A percentile compares a stretch with the other conserved stretches of the same genome.
Conservation (phyloP, 495 filamentous ascomycete species). For the Podospora conica region DNA sequence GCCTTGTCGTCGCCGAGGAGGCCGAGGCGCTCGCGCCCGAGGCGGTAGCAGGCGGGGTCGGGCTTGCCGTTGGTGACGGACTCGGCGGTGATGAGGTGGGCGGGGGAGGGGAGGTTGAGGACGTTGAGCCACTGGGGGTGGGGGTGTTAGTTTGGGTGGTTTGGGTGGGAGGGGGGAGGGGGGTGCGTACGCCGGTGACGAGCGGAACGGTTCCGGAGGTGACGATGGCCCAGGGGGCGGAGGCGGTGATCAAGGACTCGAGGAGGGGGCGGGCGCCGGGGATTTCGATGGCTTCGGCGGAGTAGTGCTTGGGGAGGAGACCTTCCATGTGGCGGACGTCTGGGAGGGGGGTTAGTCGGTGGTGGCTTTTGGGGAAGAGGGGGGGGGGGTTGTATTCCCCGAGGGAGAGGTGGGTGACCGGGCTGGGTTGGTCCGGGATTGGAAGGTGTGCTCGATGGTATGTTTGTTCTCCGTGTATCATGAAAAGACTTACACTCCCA, state of each 20-base stretch:
- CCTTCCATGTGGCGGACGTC: slow-evolving; percentile 76
- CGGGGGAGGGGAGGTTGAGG: slow-evolving; percentile 64
- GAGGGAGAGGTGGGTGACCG: not conserved
- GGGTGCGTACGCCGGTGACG: slow-evolving; percentile 51
- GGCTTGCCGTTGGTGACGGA: slow-evolving; percentile 85
- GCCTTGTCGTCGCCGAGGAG: slow-evolving; percentile 36
- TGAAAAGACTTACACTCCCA: slow-evolving; percentile 73
- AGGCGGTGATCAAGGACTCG: slow-evolving; percentile 32
- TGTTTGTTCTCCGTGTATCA: too few relatives aligned
- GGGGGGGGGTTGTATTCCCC: not conserved
- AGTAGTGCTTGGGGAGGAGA: slow-evolving; percentile 67
- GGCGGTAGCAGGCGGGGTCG: slow-evolving; percentile 73
- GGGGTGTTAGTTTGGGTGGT: not conserved
- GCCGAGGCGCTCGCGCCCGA: slow-evolving; percentile 60
- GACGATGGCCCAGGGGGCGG: slow-evolving; percentile 82
- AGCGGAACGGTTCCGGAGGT: slow-evolving; percentile 81
- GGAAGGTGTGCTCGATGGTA: too few relatives aligned
- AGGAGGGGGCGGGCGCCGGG: slow-evolving; percentile 54
- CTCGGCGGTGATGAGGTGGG: slow-evolving; percentile 75
- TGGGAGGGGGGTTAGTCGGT: slow-evolving; percentile 32
- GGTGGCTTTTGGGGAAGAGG: not conserved
- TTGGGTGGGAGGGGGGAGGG: not conserved
- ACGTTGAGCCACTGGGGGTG: slow-evolving; percentile 62
- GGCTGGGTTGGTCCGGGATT: too few relatives aligned
- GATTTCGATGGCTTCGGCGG: slow-evolving; percentile 73